These are phyloP conservation scores for Trametes elegans DNA, from an alignment of 768 basidiomycete species.

Conservation along the genomic window DNA sequence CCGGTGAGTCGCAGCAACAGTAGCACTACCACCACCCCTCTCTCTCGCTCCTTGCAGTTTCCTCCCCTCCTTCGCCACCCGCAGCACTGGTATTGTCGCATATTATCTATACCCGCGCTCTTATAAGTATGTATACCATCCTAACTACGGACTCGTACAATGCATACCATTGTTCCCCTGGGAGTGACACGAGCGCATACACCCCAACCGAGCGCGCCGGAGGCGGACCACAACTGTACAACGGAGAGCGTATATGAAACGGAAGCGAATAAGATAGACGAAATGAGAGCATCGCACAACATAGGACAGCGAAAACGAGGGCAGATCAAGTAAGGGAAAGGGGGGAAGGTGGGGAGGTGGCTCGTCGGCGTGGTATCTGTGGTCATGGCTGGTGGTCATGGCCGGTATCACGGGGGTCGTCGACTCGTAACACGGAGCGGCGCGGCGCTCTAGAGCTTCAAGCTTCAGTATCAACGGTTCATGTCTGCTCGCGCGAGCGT, in stretches of 20 bases:
- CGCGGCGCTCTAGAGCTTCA: too few relatives aligned
- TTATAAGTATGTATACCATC: constrained; percentile 20
- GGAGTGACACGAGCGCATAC: not conserved
- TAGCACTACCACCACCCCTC: too few relatives aligned
- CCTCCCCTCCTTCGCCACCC: not conserved
- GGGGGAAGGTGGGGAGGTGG: not conserved
- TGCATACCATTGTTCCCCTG: not conserved
- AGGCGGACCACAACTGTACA: not conserved
- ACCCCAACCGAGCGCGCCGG: not conserved
- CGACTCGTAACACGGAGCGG: too few relatives aligned
- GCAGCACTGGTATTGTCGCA: constrained; percentile 3
- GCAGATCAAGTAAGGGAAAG: not conserved
- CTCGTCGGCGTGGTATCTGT: too few relatives aligned
- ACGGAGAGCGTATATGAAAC: not conserved
- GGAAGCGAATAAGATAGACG: not conserved
- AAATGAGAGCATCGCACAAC: not conserved
- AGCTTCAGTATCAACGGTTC: too few relatives aligned
- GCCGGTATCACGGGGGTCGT: too few relatives aligned
- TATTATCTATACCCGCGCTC: constrained; percentile 19
- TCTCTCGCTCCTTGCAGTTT: not conserved
- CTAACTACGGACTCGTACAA: constrained; percentile 11
- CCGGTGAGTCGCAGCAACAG: too few relatives aligned
- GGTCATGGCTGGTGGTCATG: too few relatives aligned
- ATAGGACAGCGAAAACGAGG: not conserved
- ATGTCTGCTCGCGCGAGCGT: constrained; percentile 39